Percentiles rank a stretch among this genome's conserved stretches.
Conservation (phyloP, 164 flowering plant genomes). For the Kingdonia uniflora region DNA sequence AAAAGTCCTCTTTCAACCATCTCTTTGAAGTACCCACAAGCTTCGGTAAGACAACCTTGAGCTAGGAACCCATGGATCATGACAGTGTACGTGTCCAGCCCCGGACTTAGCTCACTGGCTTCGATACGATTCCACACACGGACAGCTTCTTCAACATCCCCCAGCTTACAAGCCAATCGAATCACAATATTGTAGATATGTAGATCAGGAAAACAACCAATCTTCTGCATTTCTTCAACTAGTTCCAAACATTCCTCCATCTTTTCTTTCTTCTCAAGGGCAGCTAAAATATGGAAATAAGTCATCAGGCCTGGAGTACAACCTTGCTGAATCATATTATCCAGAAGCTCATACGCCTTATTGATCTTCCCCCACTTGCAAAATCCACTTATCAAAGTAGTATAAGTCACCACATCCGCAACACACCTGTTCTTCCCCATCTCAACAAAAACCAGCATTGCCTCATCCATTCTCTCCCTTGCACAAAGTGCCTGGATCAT, state of each 20-base stretch:
- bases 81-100: constrained; percentile 54
- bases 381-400: constrained; percentile 77
- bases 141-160: constrained; percentile 55
- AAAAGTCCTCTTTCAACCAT: constrained; percentile 75
- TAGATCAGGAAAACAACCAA: constrained; percentile 50
- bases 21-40: constrained; percentile 77
- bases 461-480: constrained; percentile 65
- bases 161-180: constrained; percentile 68
- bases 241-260: constrained; percentile 73
- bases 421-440: constrained; percentile 65
- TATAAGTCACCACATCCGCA: constrained; percentile 75
- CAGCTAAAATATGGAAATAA: constrained; percentile 55
- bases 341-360: constrained; percentile 56
- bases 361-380: constrained; percentile 75
- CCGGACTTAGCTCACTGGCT: constrained; percentile 48
- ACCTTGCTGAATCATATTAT: constrained; percentile 58
- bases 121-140: constrained; percentile 70
- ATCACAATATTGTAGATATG: constrained; percentile 55
- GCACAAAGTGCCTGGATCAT: constrained; percentile 71
- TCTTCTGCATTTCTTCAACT: constrained; percentile 47
- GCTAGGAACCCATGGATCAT: constrained; percentile 65
- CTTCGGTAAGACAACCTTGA: constrained; percentile 58
- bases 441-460: constrained; percentile 53
- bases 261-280: constrained; percentile 85
- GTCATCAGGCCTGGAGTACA: constrained; percentile 19